phyloP scores from a whole-genome alignment of 805 yeast species.

The Komagataella ulmi region DNA sequence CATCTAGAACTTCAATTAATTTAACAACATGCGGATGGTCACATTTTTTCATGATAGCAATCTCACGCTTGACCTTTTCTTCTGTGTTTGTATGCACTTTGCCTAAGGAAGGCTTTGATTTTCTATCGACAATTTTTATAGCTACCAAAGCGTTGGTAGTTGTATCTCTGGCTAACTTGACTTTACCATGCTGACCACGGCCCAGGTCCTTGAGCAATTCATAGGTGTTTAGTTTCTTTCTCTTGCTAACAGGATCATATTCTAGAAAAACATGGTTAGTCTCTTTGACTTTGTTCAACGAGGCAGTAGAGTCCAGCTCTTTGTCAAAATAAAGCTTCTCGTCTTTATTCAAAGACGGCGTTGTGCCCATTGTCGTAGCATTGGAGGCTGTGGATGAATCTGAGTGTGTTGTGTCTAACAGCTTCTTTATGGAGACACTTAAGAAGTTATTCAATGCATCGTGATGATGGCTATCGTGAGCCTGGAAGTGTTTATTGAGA shows the following conservation, averaged over 20 bases:
- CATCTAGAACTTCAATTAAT: conserved; percentile 80
- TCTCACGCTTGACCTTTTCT: conserved; percentile 70
- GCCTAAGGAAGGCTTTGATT: conserved; percentile 40
- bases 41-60: conserved; percentile 88
- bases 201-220: conserved; percentile 85
- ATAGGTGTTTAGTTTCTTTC: conserved; percentile 77
- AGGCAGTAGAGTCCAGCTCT: conserved; percentile 2
- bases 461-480: neutral
- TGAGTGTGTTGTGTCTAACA: neutral
- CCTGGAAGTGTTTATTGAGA: neutral
- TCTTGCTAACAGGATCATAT: conserved; percentile 75
- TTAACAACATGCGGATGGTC: conserved; percentile 88
- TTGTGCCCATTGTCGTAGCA: neutral
- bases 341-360: neutral
- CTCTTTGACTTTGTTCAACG: conserved; percentile 47
- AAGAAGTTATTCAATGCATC: neutral
- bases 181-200: conserved; percentile 98
- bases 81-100: conserved; percentile 32
- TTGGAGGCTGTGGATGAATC: neutral
- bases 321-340: neutral
- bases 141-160: conserved; percentile 65
- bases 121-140: conserved; percentile 80
- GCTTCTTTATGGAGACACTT: neutral
- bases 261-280: conserved; percentile 70
- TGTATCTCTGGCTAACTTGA: conserved; percentile 74